Evolutionary conservation across 352 stramenopile genomes (phyloP), one percentile per base, ranked within the genome.

Genomic region (Globisporangium okanoganense): DNA sequence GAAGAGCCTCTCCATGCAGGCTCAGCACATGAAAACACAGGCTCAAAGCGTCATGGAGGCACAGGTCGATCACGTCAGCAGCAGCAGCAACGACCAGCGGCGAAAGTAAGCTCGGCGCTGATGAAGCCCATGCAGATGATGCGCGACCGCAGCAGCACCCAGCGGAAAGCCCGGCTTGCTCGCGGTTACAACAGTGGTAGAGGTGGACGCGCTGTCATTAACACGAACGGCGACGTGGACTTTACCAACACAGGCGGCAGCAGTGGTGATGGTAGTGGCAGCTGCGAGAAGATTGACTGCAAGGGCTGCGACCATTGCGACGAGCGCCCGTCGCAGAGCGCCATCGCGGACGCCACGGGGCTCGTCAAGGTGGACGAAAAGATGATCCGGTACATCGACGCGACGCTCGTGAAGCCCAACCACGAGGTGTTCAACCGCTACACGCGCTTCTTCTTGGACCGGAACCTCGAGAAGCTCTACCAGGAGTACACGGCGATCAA

Each of bases 401-500:
- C 75, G 12, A 82, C 87, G 53, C 61, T 94, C 44, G 70, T 92
- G 59, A 84, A 90, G 69, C 80, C 82, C 0, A 82, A 90, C 57
- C 48, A 73, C 12, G 69, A 88, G 35, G 80, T 94, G 35, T 90
- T 94, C 58, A 92, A 88, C 65, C 78, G 73, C 58, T 90, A 90
- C 62, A 92, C 84, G 20, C 69, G 82, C 3, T 90, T 83, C 71
- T 95, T 95, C 64, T 61, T 90, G 35, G 84, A 95, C 65, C 60
- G 56, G 10, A 79, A 82, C 22, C 69, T 95, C 20, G 86, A 95
- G 68, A 69, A 68, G 22, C 40, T 93, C 43, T 95, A 95, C 61
- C 86, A 95, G 58, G 79, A 92, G 70, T 95, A 92, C 70, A 93
- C 84, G 43, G 78, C 82, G 5, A 71, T 89, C 52, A 85, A 90